These are phyloP conservation scores for Metarhizium robertsii DNA, from an alignment of 2,329 filamentous ascomycete genomes.

Conservation along the genomic window DNA sequence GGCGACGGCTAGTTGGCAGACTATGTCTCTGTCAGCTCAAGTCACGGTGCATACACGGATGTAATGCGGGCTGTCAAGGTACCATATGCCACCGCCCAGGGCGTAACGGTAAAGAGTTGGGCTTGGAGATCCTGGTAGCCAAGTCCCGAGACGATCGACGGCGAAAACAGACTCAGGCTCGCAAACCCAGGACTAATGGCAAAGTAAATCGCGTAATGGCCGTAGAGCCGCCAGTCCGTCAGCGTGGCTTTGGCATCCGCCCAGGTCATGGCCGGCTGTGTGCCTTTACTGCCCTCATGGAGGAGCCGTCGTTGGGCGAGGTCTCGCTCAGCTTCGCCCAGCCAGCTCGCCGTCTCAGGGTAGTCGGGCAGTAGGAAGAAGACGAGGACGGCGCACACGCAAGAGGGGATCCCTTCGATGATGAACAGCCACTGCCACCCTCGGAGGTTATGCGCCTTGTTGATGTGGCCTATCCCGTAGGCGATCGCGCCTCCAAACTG, in stretches of 20 bases:
- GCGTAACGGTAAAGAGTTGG: conserved; percentile 58
- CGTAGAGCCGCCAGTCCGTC: conserved; percentile 59
- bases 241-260: conserved; percentile 60
- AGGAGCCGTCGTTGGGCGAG: conserved; percentile 38
- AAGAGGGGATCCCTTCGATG: conserved; percentile 55
- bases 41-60: too few species aligned
- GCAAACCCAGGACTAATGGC: conserved; percentile 46
- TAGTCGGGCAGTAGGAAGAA: conserved; percentile 63
- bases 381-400: conserved; percentile 50
- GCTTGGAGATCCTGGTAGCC: conserved; percentile 42
- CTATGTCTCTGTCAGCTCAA: conserved; percentile 10
- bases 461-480: conserved; percentile 64
- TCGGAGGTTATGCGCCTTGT: conserved; percentile 47
- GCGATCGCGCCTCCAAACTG: conserved; percentile 62
- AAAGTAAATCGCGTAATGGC: conserved; percentile 49
- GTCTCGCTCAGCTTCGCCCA: conserved; percentile 49
- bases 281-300: conserved; percentile 42
- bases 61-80: background rate
- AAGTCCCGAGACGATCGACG: conserved; percentile 48
- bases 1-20: conserved; percentile 32
- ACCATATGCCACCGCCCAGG: conserved; percentile 52
- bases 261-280: conserved; percentile 54
- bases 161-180: conserved; percentile 51
- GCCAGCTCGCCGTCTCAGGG: conserved; percentile 54
- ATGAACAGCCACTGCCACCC: conserved; percentile 64